Percentiles rank a stretch among this genome's conserved stretches.
Conservation (phyloP, 129 eudicot species). For the Tagetes erecta region DNA sequence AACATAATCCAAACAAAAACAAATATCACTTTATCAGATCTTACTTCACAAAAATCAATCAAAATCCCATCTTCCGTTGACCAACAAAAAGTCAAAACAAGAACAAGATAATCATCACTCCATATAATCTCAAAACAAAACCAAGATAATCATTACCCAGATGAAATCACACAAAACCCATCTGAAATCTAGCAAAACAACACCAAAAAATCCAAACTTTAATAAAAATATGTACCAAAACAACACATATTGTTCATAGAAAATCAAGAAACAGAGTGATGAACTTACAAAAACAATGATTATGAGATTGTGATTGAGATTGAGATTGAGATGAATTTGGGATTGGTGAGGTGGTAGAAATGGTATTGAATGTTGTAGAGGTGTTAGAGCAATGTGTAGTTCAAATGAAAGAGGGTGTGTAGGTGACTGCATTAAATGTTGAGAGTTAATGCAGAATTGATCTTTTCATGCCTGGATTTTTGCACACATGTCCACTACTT, state of each 20-base stretch:
- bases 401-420: slow-evolving; percentile 46
- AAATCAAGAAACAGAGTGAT: slow-evolving; percentile 22
- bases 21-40: slow-evolving; percentile 13
- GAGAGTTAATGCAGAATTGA: slow-evolving; percentile 68
- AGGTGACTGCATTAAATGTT: slow-evolving; percentile 81
- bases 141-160: slow-evolving; percentile 35
- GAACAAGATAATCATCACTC: not conserved
- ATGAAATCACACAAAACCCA: slow-evolving; percentile 38
- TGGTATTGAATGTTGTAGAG: slow-evolving; percentile 35
- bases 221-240: not conserved
- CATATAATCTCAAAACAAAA: slow-evolving; percentile 11
- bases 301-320: not conserved
- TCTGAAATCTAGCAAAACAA: slow-evolving; percentile 24
- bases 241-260: slow-evolving; percentile 21
- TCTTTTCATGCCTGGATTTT: slow-evolving; percentile 73
- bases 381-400: slow-evolving; percentile 29
- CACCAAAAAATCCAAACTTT: not conserved
- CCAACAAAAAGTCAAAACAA: slow-evolving; percentile 25
- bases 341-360: slow-evolving; percentile 28
- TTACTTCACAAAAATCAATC: slow-evolving; percentile 7
- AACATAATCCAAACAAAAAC: slow-evolving; percentile 22
- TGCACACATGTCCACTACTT: slow-evolving; percentile 46
- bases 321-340: not conserved
- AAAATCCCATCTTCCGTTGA: slow-evolving; percentile 10
- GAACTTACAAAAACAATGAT: slow-evolving; percentile 25